phyloP scores from a whole-genome alignment of 257 asterid species.

The Nicotiana benthamiana region DNA sequence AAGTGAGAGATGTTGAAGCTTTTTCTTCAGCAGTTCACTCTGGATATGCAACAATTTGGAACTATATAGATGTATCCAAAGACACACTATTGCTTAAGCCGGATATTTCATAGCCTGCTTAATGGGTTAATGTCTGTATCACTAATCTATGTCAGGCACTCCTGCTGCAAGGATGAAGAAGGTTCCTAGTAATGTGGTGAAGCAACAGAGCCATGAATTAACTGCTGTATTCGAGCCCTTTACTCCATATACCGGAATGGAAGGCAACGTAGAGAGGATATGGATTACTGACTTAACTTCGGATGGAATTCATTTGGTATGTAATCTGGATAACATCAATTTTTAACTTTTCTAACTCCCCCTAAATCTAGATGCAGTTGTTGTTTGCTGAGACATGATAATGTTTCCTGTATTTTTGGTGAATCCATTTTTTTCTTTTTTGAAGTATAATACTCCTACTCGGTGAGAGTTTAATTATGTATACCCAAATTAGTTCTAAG shows the following conservation, averaged over 20 bases:
- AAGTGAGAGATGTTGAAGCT: neutral
- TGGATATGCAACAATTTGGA: neutral
- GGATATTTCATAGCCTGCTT: too few species aligned
- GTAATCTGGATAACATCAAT: neutral
- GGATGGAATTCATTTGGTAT: conserved; percentile 90
- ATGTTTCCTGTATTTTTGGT: neutral
- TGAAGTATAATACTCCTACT: neutral
- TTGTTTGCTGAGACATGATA: neutral
- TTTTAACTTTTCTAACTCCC: neutral
- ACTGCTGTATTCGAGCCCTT: conserved; percentile 79
- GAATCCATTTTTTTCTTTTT: neutral
- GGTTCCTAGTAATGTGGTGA: conserved; percentile 79
- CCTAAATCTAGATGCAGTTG: neutral
- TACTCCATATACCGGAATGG: conserved; percentile 77
- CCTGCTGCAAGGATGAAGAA: conserved; percentile 95
- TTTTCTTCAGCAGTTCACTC: neutral
- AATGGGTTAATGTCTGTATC: too few species aligned
- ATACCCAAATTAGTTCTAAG: neutral
- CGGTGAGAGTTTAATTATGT: neutral
- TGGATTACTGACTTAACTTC: conserved; percentile 90
- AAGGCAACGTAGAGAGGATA: conserved; percentile 71
- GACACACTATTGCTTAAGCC: too few species aligned
- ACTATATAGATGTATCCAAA: too few species aligned
- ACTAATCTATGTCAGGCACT: conserved; percentile 39
- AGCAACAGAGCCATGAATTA: conserved; percentile 84